phyloP scores from a whole-genome alignment of 768 basidiomycete species.

The Trametopsis cervina region DNA sequence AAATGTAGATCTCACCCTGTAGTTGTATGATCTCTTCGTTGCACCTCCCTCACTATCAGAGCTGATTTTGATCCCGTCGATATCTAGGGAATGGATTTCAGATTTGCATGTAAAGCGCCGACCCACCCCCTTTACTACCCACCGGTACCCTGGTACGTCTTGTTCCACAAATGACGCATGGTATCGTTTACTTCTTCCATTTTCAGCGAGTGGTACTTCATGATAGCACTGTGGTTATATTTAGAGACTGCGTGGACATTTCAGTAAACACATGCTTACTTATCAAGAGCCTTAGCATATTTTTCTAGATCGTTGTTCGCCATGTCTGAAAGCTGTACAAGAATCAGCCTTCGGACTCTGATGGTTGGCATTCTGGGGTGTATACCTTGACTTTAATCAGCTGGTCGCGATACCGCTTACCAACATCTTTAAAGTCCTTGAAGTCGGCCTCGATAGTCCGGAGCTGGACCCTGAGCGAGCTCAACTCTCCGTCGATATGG shows the following conservation, averaged over 20 bases:
- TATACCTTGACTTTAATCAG: slow-evolving; percentile 90
- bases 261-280: slow-evolving; percentile 45
- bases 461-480: slow-evolving; percentile 60
- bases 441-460: slow-evolving; percentile 63
- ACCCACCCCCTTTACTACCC: slow-evolving; percentile 14
- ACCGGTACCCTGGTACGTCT: slow-evolving; percentile 99
- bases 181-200: slow-evolving; percentile 99
- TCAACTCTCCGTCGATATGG: slow-evolving; percentile 79
- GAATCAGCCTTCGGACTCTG: not conserved
- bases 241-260: not conserved
- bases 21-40: slow-evolving; percentile 94
- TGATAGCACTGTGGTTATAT: slow-evolving; percentile 71
- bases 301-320: slow-evolving; percentile 97
- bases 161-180: slow-evolving; percentile 96
- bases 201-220: slow-evolving; percentile 95
- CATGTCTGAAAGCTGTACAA: slow-evolving; percentile 86
- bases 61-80: slow-evolving; percentile 93
- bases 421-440: slow-evolving; percentile 81
- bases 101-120: not conserved
- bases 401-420: slow-evolving; percentile 83
- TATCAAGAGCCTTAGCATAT: slow-evolving; percentile 95
- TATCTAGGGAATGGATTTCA: slow-evolving; percentile 47
- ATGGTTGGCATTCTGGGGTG: not conserved
- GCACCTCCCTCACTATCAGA: slow-evolving; percentile 89
- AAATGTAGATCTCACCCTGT: slow-evolving; percentile 51